Base-by-base conservation (phyloP, 2,329 filamentous ascomycete species). In the Colletotrichum navitas region DNA sequence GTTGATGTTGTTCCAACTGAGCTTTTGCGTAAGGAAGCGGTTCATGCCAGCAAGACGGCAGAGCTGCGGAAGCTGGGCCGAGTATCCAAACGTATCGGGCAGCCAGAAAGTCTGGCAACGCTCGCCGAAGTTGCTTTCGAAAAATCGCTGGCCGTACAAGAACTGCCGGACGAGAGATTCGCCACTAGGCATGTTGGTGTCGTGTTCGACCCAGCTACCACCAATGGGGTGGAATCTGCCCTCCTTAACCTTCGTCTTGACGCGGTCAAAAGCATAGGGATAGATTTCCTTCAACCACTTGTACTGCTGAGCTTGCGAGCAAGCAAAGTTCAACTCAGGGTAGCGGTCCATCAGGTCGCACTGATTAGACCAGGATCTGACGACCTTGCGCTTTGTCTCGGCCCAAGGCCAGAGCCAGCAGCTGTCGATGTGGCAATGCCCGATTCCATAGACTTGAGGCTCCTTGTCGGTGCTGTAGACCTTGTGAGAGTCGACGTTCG, bases 1-100 rank as follows among this genome's bases (percentile, higher is more conserved):
- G 84, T 98, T 98, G 87, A 98, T 98, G 80, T 98, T 98, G 85
- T 98, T 98, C 96, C 96, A 99, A 85, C 95, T 98, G 71, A 99
- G 86, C 84, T 99, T 99, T 82, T 99, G 96, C 0, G 96, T 99
- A 78, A 99, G 92, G 85, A 99, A 99, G 43, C 95, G 90, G 69
- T 90, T 93, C 96, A 99, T 98, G 26, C 94, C 95, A n/a, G 96
- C 93, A 36, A 98, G 85, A 4, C 95, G 92, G 79, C 94, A 98
- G 52, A 99, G 86, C 79, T 99, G 96, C 16, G 96, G 96, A 52
- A 99, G 88, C 81, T 99, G 96, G 61, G 92, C 93, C 0, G 95
- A 98, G 83, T 99, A 99, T 18, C 96, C 96, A 83, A 99, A 99
- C 0, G 96, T 99, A 81, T 99, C 96, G 0, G 96, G 96, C 8